Evolutionary conservation across 2,329 filamentous ascomycete genomes (phyloP).

Genomic region (Talaromyces sp.): DNA sequence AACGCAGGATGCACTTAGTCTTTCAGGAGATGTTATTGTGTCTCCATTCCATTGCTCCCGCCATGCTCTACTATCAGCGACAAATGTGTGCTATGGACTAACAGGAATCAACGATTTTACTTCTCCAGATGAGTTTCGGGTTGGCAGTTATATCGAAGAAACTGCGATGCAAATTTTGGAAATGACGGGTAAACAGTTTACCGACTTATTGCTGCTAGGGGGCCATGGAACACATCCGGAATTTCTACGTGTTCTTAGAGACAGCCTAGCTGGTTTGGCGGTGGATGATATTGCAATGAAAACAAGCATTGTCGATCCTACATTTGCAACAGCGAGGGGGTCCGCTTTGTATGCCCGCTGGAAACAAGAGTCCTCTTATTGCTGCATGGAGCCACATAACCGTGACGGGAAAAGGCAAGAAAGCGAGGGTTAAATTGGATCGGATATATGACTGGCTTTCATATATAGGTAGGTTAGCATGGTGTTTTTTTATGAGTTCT

Average conservation of each 20-base stretch:
- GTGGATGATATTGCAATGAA: not conserved
- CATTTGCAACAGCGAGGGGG: no score
- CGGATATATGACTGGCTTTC: no score
- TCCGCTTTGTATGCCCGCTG: no score
- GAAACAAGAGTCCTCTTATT: no score
- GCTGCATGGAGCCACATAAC: no score
- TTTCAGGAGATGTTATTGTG: not conserved
- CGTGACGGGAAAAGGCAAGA: no score
- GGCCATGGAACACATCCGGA: not conserved
- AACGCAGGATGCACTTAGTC: not conserved
- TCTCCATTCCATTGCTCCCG: not conserved
- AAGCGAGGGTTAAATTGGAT: no score
- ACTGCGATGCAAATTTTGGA: not conserved
- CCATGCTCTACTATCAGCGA: not conserved
- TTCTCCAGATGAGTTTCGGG: not conserved
- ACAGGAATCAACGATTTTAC: not conserved
- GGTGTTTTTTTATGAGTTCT: no score
- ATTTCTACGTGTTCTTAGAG: no score
- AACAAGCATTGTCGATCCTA: no score
- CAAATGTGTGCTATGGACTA: not conserved
- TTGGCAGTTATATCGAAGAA: not conserved
- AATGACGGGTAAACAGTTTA: not conserved
- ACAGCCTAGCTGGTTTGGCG: not conserved
- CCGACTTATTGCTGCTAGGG: not conserved
- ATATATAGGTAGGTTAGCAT: no score